Base-by-base conservation (phyloP, 2,329 filamentous ascomycete species). In the Talaromyces sp. region DNA sequence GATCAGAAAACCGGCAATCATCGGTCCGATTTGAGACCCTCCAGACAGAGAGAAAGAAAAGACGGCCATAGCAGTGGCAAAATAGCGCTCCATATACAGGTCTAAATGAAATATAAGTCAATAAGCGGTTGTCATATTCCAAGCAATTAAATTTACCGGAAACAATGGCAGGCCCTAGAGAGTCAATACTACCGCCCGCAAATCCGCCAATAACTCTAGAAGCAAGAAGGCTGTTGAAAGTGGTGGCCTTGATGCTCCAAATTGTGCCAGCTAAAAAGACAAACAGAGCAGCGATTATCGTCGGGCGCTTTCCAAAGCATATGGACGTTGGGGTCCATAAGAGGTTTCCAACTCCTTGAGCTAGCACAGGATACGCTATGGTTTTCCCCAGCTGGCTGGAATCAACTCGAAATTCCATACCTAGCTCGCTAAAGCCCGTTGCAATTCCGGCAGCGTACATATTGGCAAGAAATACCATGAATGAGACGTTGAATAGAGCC, bases 281-380 rank as follows among this genome's bases (percentile, higher is more conserved):
- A 1, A 66, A 54, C 64, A 71, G 68, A 12, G 72, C 70, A 21
- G 4, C 72, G 7, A 76, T 54, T 4, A 74, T 67, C 6, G 69
- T 62, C 1, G 70, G 71, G 6, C 75, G 72, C 50, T 77, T 76
- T 19, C 76, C 76, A 41, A 77, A 64, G 41, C 70, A 71, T 60
- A 75, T 65, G 0, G 72, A 72, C 17, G 70, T 64, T 1, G 73
- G 73, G 59, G 75, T 75, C 72, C 74, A 73, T 55, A 73, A 59
- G 10, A 73, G 38, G 51, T 72, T 73, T 17, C 68, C 68, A 14
- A 72, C 26, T 3, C 69, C 71, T 65, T 69, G 66, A 12, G 66
- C 60, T 14, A 71, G 50, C 6, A 70, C 67, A 0, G 68, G 65
- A 48, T 66, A 71, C 11, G 62, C 64, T 32, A 70, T 58, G 2